These are phyloP conservation scores for Phlebopus sp. DNA, from an alignment of 1,284 basidiomycete species.

Conservation along the genomic window DNA sequence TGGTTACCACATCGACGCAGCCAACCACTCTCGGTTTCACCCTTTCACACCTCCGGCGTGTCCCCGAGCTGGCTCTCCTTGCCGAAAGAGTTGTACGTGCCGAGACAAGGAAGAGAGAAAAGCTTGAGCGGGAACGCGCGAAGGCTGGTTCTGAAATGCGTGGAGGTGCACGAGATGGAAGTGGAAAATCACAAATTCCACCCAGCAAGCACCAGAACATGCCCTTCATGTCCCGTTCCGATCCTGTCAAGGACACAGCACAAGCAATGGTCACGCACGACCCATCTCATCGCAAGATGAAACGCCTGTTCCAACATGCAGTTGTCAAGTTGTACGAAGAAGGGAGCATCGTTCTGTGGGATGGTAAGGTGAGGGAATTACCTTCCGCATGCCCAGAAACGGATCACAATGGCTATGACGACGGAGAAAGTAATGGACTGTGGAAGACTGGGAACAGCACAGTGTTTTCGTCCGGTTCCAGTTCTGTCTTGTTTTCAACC, in stretches of 20 bases:
- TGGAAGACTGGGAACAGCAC: constrained; percentile 42
- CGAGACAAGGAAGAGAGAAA: constrained; percentile 48
- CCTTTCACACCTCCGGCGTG: constrained; percentile 67
- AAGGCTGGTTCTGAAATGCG: neutral
- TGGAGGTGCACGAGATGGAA: no score
- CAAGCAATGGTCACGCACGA: constrained; percentile 11
- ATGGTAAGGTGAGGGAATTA: constrained; percentile 45
- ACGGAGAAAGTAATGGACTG: constrained; percentile 27
- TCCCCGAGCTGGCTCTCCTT: constrained; percentile 63
- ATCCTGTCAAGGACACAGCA: neutral
- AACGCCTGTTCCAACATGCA: constrained; percentile 60
- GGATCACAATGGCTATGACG: neutral
- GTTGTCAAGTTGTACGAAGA: constrained; percentile 62
- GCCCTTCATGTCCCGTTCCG: no score
- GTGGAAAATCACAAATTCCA: no score
- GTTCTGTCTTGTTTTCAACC: constrained; percentile 14
- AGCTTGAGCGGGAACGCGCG: constrained; percentile 38
- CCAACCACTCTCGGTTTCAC: constrained; percentile 50
- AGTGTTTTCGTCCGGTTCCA: constrained; percentile 1
- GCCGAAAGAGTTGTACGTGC: constrained; percentile 59
- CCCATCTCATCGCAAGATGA: constrained; percentile 42
- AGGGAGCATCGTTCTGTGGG: constrained; percentile 66
- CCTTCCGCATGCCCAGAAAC: constrained; percentile 3
- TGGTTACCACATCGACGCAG: no score
- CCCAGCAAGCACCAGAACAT: no score